phyloP scores from a whole-genome alignment of 345 rosid species.

The Arabis alpina region DNA sequence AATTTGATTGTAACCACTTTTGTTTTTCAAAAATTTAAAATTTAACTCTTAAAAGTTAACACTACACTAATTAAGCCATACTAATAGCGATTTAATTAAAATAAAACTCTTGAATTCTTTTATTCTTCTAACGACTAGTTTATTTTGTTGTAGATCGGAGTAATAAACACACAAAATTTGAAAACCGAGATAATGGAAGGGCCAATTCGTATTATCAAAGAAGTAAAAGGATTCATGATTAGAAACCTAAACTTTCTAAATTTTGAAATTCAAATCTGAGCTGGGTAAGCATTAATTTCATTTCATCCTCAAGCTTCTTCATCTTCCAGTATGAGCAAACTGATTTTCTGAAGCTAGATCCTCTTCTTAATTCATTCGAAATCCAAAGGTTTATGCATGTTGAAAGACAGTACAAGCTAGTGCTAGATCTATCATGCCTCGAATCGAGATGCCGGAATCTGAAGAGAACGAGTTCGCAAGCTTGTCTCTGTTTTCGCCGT shows the following conservation, averaged over 20 bases:
- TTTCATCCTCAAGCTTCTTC: constrained; percentile 24
- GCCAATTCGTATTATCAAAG: constrained; percentile 3
- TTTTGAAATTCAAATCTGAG: constrained; percentile 46
- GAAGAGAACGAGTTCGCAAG: constrained; percentile 68
- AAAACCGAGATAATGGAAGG: constrained; percentile 15
- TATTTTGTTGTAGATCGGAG: no score
- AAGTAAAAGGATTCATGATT: constrained; percentile 29
- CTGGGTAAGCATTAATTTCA: constrained; percentile 20
- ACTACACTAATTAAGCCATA: not conserved
- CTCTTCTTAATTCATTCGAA: constrained; percentile 6
- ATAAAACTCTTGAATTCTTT: no score
- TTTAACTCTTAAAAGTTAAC: not conserved
- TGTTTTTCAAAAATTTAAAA: not conserved
- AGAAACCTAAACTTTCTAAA: constrained; percentile 27
- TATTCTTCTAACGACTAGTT: no score
- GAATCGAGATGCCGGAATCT: constrained; percentile 47
- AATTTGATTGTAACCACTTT: not conserved
- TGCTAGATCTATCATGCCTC: constrained; percentile 41
- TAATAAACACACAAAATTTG: not conserved
- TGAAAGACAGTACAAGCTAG: constrained; percentile 39
- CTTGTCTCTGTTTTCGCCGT: constrained; percentile 59
- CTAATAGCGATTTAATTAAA: no score
- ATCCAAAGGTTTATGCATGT: constrained; percentile 45
- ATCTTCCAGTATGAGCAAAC: constrained; percentile 25
- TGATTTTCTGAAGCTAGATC: constrained; percentile 14